A percentile compares a stretch with the other conserved stretches of the same genome.
These are phyloP conservation scores for Petasospora rhodanensis DNA, from an alignment of 1,139 yeast species.

Conservation along the genomic window DNA sequence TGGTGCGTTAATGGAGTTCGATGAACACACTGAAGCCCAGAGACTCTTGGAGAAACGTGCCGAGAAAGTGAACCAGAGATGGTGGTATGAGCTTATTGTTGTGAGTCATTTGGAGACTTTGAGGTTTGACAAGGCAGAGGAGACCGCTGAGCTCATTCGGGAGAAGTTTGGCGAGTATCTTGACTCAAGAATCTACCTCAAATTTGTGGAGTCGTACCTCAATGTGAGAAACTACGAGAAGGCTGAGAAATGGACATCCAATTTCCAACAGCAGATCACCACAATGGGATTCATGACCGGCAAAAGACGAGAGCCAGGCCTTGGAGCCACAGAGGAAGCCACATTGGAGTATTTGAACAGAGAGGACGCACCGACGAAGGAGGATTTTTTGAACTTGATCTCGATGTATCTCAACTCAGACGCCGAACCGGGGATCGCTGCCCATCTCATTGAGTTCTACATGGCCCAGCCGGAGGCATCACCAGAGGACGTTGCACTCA, in stretches of 20 bases:
- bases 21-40: slow-evolving; percentile 27
- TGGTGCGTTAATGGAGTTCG: slow-evolving; percentile 27
- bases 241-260: slow-evolving; percentile 13
- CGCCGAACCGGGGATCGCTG: slow-evolving; percentile 1
- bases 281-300: slow-evolving; percentile 11
- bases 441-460: slow-evolving; percentile 18
- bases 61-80: slow-evolving; percentile 28
- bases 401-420: slow-evolving; percentile 10
- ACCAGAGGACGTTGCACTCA: slow-evolving; percentile 11
- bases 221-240: slow-evolving; percentile 9
- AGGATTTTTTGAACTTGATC: slow-evolving; percentile 14
- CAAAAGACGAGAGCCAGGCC: slow-evolving; percentile 13
- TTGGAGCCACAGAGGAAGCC: slow-evolving; percentile 17
- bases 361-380: slow-evolving; percentile 14
- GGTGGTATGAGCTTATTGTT: slow-evolving; percentile 37
- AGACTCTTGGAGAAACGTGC: slow-evolving; percentile 25
- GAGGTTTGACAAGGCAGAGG: slow-evolving; percentile 29
- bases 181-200: slow-evolving; percentile 18
- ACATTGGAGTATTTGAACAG: slow-evolving; percentile 13
- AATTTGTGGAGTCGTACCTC: slow-evolving; percentile 17
- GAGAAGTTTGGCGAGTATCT: slow-evolving; percentile 11
- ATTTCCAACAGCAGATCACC: slow-evolving; percentile 8
- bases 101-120: slow-evolving; percentile 28
- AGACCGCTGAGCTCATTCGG: slow-evolving; percentile 8
- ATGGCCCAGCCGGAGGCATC: slow-evolving; percentile 10